Percentiles rank a stretch among this genome's conserved stretches.
These are phyloP conservation scores for Leccinellum albellum DNA, from an alignment of 768 basidiomycete species.

Conservation along the genomic window DNA sequence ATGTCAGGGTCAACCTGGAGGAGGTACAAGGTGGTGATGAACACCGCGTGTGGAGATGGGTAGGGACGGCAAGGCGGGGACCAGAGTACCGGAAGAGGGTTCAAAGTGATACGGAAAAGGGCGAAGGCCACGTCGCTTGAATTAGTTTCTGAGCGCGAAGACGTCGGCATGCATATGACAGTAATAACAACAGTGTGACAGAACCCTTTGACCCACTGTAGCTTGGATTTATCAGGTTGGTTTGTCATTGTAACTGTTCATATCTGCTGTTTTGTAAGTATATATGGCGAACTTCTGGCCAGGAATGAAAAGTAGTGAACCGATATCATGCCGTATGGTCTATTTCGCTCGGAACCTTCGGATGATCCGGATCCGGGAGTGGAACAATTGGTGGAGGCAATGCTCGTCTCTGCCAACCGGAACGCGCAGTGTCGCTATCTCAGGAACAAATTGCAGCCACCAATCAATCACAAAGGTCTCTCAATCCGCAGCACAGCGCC, in stretches of 20 bases:
- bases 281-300: slow-evolving; percentile 23
- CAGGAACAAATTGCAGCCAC: slow-evolving; percentile 30
- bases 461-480: slow-evolving; percentile 23
- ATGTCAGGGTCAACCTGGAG: slow-evolving; percentile 80
- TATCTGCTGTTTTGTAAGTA: slow-evolving; percentile 13
- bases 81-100: slow-evolving; percentile 35
- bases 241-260: slow-evolving; percentile 16
- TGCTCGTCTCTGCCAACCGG: slow-evolving; percentile 25
- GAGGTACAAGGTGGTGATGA: slow-evolving; percentile 85
- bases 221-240: slow-evolving; percentile 3
- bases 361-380: slow-evolving; percentile 32
- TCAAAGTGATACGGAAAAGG: slow-evolving; percentile 25
- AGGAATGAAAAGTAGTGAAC: slow-evolving; percentile 24
- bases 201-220: slow-evolving; percentile 24
- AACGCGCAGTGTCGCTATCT: slow-evolving; percentile 9
- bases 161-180: slow-evolving; percentile 10
- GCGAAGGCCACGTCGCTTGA: slow-evolving; percentile 24
- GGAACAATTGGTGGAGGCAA: slow-evolving; percentile 29
- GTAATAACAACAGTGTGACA: slow-evolving; percentile 3
- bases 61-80: slow-evolving; percentile 48
- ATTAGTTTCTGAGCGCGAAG: slow-evolving; percentile 8
- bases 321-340: slow-evolving; percentile 15
- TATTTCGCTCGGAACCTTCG: slow-evolving; percentile 27
- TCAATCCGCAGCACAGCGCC: slow-evolving; percentile 22
- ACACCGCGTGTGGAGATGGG: slow-evolving; percentile 89